These are phyloP conservation scores for Exobasidium cylindrosporum DNA, from an alignment of 1,284 basidiomycete species.

Conservation along the genomic window DNA sequence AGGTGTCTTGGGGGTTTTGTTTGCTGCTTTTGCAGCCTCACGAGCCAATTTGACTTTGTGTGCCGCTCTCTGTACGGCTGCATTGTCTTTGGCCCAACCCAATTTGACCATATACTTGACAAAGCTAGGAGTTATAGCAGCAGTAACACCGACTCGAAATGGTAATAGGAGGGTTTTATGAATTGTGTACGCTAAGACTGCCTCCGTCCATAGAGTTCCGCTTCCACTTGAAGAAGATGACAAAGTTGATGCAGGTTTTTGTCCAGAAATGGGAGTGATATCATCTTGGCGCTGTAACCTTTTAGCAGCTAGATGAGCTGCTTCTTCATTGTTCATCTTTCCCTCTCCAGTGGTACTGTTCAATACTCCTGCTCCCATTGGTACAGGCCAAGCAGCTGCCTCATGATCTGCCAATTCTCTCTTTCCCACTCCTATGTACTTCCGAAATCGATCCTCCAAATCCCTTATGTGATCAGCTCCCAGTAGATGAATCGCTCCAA, in stretches of 20 bases:
- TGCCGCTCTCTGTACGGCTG: constrained; percentile 7
- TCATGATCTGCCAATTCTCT: constrained; percentile 19
- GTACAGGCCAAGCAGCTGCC: constrained; percentile 12
- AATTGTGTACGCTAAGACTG: constrained; percentile 86
- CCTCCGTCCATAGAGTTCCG: constrained; percentile 73
- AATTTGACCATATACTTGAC: constrained; percentile 59
- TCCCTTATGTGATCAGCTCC: constrained; percentile 84
- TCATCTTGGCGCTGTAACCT: not conserved
- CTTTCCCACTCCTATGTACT: constrained; percentile 46
- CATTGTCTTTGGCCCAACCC: constrained; percentile 36
- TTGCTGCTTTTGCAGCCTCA: constrained; percentile 5
- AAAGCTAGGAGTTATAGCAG: constrained; percentile 77
- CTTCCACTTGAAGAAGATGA: constrained; percentile 2
- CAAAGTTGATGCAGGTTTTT: not conserved
- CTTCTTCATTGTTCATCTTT: constrained; percentile 10
- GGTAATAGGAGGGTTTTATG: constrained; percentile 96
- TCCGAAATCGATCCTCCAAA: constrained; percentile 62
- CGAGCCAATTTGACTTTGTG: constrained; percentile 9
- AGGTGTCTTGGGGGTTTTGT: not conserved
- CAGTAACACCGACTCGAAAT: constrained; percentile 81
- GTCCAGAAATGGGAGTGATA: not conserved
- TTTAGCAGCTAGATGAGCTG: constrained; percentile 1
- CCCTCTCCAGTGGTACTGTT: constrained; percentile 8
- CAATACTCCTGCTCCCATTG: constrained; percentile 19
- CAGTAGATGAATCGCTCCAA: constrained; percentile 77